Evolutionary conservation across 495 filamentous ascomycete species (phyloP).

Genomic region (Choiromyces venosus): DNA sequence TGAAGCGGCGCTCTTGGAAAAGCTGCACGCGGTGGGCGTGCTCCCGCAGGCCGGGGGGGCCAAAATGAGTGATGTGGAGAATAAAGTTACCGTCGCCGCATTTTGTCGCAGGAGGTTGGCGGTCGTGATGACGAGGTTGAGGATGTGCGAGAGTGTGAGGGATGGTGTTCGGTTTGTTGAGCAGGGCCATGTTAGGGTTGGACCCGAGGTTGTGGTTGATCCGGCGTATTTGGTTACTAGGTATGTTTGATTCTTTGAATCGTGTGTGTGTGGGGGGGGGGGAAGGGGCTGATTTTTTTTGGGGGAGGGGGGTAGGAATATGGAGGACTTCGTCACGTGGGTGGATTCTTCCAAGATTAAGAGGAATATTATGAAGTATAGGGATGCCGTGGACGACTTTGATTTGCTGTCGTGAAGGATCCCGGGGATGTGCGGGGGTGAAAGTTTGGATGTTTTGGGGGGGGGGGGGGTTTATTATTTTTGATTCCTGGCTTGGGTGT

Average conservation of each 20-base stretch:
- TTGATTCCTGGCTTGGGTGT: constrained; percentile 24
- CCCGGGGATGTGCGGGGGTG: background rate
- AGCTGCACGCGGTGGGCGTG: constrained; percentile 86
- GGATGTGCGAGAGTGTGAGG: constrained; percentile 84
- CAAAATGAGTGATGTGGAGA: constrained; percentile 77
- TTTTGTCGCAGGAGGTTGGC: constrained; percentile 74
- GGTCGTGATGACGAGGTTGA: constrained; percentile 78
- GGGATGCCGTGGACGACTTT: constrained; percentile 93
- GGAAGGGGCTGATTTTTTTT: constrained; percentile 26
- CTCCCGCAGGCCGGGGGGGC: constrained; percentile 60
- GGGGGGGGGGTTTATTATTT: background rate
- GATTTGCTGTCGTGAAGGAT: constrained; percentile 61
- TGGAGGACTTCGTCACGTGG: constrained; percentile 98
- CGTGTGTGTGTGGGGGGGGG: constrained; percentile 11
- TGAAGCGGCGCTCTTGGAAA: constrained; percentile 76
- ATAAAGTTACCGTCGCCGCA: constrained; percentile 75
- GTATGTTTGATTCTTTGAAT: constrained; percentile 17
- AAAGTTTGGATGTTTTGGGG: constrained; percentile 3
- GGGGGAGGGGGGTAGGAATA: constrained; percentile 60
- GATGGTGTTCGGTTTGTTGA: constrained; percentile 81
- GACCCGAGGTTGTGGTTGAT: constrained; percentile 84
- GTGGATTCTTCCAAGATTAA: constrained; percentile 95
- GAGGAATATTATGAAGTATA: constrained; percentile 84
- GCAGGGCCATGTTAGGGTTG: constrained; percentile 91
- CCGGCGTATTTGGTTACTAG: constrained; percentile 69